Conservation (phyloP, 2,329 filamentous ascomycete genomes). For the Neophaeococcomyces aloes region DNA sequence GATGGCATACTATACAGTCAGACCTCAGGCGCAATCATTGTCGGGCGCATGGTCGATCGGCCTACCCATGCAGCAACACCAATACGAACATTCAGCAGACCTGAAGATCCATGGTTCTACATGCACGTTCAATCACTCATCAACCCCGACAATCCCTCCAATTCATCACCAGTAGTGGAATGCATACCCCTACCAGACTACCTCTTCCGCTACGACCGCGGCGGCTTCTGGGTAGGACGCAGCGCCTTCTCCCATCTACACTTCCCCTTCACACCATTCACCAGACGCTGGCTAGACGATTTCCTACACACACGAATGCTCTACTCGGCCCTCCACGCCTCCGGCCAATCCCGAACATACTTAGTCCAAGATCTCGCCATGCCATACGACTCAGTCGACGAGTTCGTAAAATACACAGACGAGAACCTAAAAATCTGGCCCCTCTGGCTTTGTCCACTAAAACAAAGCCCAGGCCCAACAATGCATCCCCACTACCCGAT, state of each 20-base stretch:
- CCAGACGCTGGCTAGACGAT: constrained; percentile 46
- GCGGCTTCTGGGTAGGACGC: constrained; percentile 47
- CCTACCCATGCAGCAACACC: constrained; percentile 25
- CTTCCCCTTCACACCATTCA: constrained; percentile 49
- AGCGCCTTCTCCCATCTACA: constrained; percentile 46
- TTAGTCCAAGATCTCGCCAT: constrained; percentile 52
- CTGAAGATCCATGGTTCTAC: constrained; percentile 63
- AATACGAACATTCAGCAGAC: constrained; percentile 43
- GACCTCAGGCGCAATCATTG: constrained; percentile 48
- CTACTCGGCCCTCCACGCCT: constrained; percentile 49
- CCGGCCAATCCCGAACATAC: constrained; percentile 39
- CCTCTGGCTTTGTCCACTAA: constrained; percentile 49
- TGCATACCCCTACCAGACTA: constrained; percentile 42
- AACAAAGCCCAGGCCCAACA: constrained; percentile 25
- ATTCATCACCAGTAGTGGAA: constrained; percentile 24
- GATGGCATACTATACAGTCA: constrained; percentile 57
- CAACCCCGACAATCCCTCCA: background rate
- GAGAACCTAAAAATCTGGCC: constrained; percentile 41
- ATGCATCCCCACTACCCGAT: constrained; percentile 24
- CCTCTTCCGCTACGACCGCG: constrained; percentile 48
- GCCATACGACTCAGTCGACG: constrained; percentile 33
- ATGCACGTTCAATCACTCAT: constrained; percentile 44
- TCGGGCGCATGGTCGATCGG: constrained; percentile 45
- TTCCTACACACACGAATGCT: constrained; percentile 50
- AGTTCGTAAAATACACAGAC: constrained; percentile 42